Conservation (phyloP, 306 rosid genomes). For the Abrus precatorius region DNA sequence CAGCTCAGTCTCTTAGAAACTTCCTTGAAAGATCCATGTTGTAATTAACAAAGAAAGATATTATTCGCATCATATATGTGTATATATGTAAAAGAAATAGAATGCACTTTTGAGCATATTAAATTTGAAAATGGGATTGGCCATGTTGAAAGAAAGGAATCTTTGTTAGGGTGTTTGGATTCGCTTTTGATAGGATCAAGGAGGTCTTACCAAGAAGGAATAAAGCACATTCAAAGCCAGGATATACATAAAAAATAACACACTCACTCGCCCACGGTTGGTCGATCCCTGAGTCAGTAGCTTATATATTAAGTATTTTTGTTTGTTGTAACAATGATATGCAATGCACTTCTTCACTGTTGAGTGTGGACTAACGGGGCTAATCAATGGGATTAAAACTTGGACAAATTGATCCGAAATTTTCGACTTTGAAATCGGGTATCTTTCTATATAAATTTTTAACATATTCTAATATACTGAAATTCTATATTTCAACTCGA, state of each 20-base stretch:
- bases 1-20: slow-evolving; percentile 43
- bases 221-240: slow-evolving; percentile 61
- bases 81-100: neutral
- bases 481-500: neutral
- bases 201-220: slow-evolving; percentile 60
- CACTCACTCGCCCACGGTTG: slow-evolving; percentile 40
- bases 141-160: slow-evolving; percentile 68
- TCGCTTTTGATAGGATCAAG: slow-evolving; percentile 72
- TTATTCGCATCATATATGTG: neutral
- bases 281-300: slow-evolving; percentile 19
- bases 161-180: slow-evolving; percentile 55
- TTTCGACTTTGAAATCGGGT: slow-evolving; percentile 50
- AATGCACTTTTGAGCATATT: slow-evolving; percentile 18
- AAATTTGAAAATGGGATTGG: slow-evolving; percentile 52
- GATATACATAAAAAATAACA: slow-evolving; percentile 33
- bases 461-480: neutral
- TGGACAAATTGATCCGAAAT: slow-evolving; percentile 51
- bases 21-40: slow-evolving; percentile 37
- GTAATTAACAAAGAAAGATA: slow-evolving; percentile 24
- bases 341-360: slow-evolving; percentile 8
- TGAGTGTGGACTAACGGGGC: neutral
- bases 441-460: neutral
- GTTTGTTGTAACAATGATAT: neutral
- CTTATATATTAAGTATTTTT: slow-evolving; percentile 14
- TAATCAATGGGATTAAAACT: slow-evolving; percentile 34